Base-by-base conservation (phyloP, 768 basidiomycete genomes). In the Amanita phalloides region DNA sequence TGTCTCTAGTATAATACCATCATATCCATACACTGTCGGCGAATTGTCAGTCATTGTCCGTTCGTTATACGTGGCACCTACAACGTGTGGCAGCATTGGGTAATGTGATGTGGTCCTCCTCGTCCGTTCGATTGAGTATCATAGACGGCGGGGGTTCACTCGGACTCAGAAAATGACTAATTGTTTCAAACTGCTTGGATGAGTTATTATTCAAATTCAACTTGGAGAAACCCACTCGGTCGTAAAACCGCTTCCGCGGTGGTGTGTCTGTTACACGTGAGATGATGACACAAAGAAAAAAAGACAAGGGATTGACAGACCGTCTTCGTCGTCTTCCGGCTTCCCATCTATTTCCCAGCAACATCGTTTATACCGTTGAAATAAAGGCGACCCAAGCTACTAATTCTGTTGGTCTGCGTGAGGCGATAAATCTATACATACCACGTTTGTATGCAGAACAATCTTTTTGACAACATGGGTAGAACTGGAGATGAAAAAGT, bases 321-420 rank as follows among this genome's bases (percentile, higher is more conserved):
- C 84, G 61, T 90, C 86, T 70, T 90, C 86, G 52, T 89, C 86
- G 51, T 88, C 87, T 64, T 90, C 87, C 23, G 86, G 86, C 47
- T 67, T 69, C 3, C 83, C 84, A 62, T 88, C 84, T 35, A 96
- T 76, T 61, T 86, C 82, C 92, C 92, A 96, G 38, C 83, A 86
- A 65, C 92, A 95, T 33, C 91, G 83, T 60, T 92, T 90, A 63
- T 94, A 92, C 10, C 84, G 75, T 62, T 96, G 92, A 61, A 96
- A 96, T 21, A 91, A 67, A 3, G 91, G 83, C 1, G 91, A 84
- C 5, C 92, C 92, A 28, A 89, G 86, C 92, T 95, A 48, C 11
- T 21, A 30, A 17, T 25, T 54, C n/a, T 46, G 41, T 43, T 49
- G 35, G 37, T 36, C n/a, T 36, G 46, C n/a, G 4, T 17, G 43